A percentile compares a stretch with the other conserved stretches of the same genome.
phyloP scores from a whole-genome alignment of 1,139 yeast genomes.

The Yamadazyma atlantica region DNA sequence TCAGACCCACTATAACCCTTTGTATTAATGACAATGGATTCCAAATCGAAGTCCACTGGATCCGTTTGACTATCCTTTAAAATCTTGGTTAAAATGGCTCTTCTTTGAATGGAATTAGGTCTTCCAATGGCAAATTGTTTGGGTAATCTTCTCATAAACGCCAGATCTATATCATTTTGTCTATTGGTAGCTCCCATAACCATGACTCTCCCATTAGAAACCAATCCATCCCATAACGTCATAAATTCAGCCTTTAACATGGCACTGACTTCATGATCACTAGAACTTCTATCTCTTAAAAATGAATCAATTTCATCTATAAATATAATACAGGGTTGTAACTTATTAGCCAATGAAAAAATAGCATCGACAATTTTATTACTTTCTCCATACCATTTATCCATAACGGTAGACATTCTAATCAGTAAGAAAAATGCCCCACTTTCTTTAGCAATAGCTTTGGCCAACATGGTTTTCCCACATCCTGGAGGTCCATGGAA shows the following conservation, averaged over 20 bases:
- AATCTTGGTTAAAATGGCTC: constrained; percentile 64
- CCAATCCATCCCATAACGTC: constrained; percentile 96
- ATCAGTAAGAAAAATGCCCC: constrained; percentile 91
- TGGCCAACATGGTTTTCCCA: constrained; percentile 96
- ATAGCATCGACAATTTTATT: constrained; percentile 93
- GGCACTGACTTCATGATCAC: constrained; percentile 95
- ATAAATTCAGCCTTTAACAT: constrained; percentile 94
- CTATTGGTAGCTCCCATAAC: constrained; percentile 96
- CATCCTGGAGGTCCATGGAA: constrained; percentile 98
- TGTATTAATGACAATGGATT: constrained; percentile 60
- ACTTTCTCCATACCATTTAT: constrained; percentile 97
- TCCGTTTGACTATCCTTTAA: constrained; percentile 65
- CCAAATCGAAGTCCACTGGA: constrained; percentile 55
- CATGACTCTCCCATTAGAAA: constrained; percentile 73
- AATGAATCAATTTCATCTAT: constrained; percentile 97
- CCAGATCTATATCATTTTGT: constrained; percentile 87
- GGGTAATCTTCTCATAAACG: constrained; percentile 90
- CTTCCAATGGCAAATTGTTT: constrained; percentile 79
- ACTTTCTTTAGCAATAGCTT: constrained; percentile 89
- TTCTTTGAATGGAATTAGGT: constrained; percentile 71
- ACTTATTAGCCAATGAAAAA: constrained; percentile 83
- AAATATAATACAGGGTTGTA: constrained; percentile 92
- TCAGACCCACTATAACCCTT: constrained; percentile 89
- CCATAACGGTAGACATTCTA: constrained; percentile 93
- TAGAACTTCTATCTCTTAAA: constrained; percentile 77